Conservation (phyloP, 179 eudicot genomes). For the Silene vulgaris region DNA sequence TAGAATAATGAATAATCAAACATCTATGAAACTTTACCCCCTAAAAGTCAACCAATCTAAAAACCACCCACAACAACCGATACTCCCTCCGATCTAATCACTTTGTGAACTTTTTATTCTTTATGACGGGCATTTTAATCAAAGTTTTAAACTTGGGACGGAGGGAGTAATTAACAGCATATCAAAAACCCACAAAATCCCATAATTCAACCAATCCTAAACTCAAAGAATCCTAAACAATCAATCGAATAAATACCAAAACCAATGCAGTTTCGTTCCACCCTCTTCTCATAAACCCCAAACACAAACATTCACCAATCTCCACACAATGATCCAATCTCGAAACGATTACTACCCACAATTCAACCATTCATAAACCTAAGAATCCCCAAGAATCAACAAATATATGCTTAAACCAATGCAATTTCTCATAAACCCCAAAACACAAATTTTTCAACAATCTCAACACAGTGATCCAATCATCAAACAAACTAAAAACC, state of each 20-base stretch:
- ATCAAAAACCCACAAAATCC: slow-evolving; percentile 5
- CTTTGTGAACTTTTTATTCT: too few relatives aligned
- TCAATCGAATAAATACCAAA: too few relatives aligned
- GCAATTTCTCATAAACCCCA: too few relatives aligned
- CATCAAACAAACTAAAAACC: slow-evolving; percentile 5
- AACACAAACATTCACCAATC: background rate
- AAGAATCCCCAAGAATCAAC: background rate
- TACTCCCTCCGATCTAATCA: too few relatives aligned
- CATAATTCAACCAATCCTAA: slow-evolving; percentile 5
- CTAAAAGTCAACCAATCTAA: slow-evolving; percentile 7
- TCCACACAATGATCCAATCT: background rate
- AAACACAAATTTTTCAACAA: background rate
- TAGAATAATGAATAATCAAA: background rate
- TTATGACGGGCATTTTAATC: too few relatives aligned
- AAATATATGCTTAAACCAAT: too few relatives aligned
- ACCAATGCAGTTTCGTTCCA: background rate
- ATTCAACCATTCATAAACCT: background rate
- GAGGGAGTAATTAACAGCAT: background rate
- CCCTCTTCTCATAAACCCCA: background rate
- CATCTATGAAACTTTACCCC: background rate
- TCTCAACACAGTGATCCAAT: background rate
- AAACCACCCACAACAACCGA: slow-evolving; percentile 5
- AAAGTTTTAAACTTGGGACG: too few relatives aligned
- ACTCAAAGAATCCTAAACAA: background rate
- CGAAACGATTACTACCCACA: background rate